Evolutionary conservation across 1,284 basidiomycete species (phyloP).

Genomic region (Athelia psychrophila): DNA sequence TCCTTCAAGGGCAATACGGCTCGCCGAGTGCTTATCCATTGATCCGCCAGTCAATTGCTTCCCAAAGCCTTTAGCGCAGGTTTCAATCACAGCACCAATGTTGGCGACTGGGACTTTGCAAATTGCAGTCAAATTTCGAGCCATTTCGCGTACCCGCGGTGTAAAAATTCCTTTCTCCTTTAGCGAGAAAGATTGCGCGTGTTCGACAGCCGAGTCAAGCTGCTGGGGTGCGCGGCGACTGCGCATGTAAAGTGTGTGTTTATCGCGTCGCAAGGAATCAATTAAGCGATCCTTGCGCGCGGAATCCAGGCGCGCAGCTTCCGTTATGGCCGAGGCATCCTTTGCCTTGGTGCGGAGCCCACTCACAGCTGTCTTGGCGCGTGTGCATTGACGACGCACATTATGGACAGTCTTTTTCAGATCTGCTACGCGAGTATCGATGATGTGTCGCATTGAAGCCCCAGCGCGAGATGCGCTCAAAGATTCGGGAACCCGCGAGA

Average conservation of each 20-base stretch:
- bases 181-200: background rate
- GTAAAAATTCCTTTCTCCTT: background rate
- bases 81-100: background rate
- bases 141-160: background rate
- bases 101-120: background rate
- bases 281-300: background rate
- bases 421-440: background rate
- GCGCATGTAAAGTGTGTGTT: background rate
- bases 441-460: no score
- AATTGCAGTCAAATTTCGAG: background rate
- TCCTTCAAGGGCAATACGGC: constrained; percentile 11
- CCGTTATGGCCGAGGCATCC: background rate
- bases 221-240: background rate
- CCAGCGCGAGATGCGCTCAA: background rate
- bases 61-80: background rate
- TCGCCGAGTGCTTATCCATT: constrained; percentile 6
- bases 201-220: background rate
- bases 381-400: background rate
- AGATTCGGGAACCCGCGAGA: background rate
- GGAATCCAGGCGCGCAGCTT: background rate
- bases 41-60: background rate
- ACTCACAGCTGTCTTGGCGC: background rate
- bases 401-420: background rate
- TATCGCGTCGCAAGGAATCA: background rate
- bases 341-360: background rate